These are phyloP conservation scores for Pelagomonas calceolata DNA, from an alignment of 108 stramenopile species.

Conservation along the genomic window DNA sequence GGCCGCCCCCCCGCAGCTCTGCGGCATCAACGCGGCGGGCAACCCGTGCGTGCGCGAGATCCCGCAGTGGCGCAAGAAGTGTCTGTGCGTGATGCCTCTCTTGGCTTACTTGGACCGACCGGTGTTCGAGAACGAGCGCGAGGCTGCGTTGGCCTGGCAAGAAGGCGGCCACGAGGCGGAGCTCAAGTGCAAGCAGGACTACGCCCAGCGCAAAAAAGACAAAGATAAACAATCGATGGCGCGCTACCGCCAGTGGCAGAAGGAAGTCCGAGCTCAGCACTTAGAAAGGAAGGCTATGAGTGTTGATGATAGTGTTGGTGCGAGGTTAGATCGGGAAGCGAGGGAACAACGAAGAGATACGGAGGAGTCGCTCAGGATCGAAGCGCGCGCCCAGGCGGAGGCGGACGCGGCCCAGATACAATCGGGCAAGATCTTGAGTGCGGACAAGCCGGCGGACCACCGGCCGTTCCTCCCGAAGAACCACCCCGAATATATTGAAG, in stretches of 20 bases:
- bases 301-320: background rate
- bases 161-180: slow-evolving; percentile 52
- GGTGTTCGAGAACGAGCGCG: slow-evolving; percentile 53
- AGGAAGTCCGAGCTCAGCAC: background rate
- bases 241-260: slow-evolving; percentile 37
- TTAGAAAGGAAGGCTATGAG: background rate
- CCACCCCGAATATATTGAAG: background rate
- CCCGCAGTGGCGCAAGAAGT: slow-evolving; percentile 57
- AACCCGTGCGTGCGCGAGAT: slow-evolving; percentile 38
- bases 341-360: background rate
- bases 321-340: background rate
- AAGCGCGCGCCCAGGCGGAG: background rate
- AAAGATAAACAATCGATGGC: slow-evolving; percentile 20
- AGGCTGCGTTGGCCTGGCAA: slow-evolving; percentile 46
- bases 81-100: slow-evolving; percentile 39
- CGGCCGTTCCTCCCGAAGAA: background rate
- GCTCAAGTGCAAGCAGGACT: slow-evolving; percentile 20
- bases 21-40: slow-evolving; percentile 35
- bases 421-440: background rate
- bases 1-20: slow-evolving; percentile 18
- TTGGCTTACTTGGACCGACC: slow-evolving; percentile 64
- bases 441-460: background rate
- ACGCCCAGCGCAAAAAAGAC: slow-evolving; percentile 23
- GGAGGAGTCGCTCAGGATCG: background rate
- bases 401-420: background rate